Conservation (phyloP, 2,329 filamentous ascomycete species). For the Fusarium verticillioides region DNA sequence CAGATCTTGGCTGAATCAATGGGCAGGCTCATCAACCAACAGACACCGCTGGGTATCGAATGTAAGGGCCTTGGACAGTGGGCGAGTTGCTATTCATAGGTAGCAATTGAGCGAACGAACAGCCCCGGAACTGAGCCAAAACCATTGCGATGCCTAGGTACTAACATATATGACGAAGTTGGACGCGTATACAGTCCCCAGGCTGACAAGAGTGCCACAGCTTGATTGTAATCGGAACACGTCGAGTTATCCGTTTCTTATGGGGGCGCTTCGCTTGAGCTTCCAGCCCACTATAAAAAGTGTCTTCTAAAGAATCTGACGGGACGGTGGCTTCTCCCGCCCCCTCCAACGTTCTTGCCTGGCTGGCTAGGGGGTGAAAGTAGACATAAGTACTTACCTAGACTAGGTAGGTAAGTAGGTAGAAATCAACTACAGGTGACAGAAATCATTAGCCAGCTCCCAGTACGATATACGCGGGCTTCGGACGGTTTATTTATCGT, state of each 20-base stretch:
- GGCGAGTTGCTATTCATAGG: not conserved
- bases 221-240: not conserved
- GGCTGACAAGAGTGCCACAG: slow-evolving; percentile 28
- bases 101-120: not conserved
- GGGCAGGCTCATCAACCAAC: not conserved
- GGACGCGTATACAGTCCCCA: slow-evolving; percentile 30
- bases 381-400: not conserved
- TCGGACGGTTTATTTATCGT: not conserved
- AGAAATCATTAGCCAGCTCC: not conserved
- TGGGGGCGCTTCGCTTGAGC: not conserved
- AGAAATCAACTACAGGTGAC: not conserved
- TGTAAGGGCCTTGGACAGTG: not conserved
- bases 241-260: not conserved
- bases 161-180: slow-evolving; percentile 10
- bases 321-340: slow-evolving; percentile 12
- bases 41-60: not conserved
- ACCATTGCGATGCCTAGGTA: not conserved
- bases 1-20: not conserved
- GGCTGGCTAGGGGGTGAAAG: not conserved
- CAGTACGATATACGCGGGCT: too few relatives aligned
- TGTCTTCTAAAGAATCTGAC: not conserved
- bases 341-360: slow-evolving; percentile 13
- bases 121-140: not conserved
- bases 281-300: slow-evolving; percentile 14
- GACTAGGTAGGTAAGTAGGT: too few relatives aligned